These are phyloP conservation scores for Picea abies DNA, from an alignment of 83 land plant genomes.

Conservation along the genomic window DNA sequence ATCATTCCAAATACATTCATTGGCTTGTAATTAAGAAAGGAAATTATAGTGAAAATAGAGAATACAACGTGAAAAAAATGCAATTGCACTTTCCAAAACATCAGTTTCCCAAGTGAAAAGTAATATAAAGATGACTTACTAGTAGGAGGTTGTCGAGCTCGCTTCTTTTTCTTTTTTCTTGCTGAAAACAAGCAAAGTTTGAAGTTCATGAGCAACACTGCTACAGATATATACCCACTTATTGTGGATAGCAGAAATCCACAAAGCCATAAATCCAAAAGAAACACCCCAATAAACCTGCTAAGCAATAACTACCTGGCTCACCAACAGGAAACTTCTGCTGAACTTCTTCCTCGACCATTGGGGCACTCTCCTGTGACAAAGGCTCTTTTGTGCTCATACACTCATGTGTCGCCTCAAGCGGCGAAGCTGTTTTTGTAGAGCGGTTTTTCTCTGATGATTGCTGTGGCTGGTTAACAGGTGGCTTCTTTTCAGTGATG, in stretches of 20 bases:
- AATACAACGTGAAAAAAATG: neutral
- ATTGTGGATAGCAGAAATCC: neutral
- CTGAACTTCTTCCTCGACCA: conserved; percentile 74
- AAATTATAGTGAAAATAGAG: neutral
- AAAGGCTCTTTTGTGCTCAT: conserved; percentile 53
- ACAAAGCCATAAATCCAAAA: neutral
- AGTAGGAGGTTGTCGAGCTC: conserved; percentile 27
- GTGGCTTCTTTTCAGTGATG: conserved; percentile 26
- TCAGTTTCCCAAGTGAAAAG: neutral
- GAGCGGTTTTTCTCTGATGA: conserved; percentile 35
- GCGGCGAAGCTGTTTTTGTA: conserved; percentile 32
- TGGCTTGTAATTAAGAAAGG: neutral
- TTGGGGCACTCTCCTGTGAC: conserved; percentile 62
- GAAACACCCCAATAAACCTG: neutral
- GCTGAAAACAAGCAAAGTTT: conserved; percentile 22
- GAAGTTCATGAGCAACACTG: neutral
- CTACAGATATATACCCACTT: neutral
- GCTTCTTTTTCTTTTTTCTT: conserved; percentile 62
- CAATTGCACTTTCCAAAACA: neutral
- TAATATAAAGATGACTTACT: conserved; percentile 24
- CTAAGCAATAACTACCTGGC: conserved; percentile 34
- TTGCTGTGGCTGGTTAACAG: conserved; percentile 22
- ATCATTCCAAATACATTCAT: neutral
- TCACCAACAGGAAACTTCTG: conserved; percentile 54
- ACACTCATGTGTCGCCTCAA: conserved; percentile 71